Evolutionary conservation across 2,329 filamentous ascomycete species (phyloP), one percentile per base, ranked within the genome.

Genomic region (Plenodomus tracheiphilus): DNA sequence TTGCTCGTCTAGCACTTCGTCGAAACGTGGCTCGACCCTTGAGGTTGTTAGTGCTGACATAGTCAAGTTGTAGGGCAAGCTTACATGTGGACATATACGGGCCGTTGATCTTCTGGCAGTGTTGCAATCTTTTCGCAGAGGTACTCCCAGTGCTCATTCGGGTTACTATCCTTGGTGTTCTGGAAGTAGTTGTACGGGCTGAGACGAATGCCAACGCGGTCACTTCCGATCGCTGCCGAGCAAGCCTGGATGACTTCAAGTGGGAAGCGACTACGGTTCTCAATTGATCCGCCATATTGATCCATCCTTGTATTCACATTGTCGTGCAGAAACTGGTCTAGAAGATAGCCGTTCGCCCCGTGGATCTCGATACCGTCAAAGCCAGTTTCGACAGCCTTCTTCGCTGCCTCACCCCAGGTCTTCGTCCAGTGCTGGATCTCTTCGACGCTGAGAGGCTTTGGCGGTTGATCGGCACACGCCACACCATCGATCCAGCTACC

Each of bases 241-340:
- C 63, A 64, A 44, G 64, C 68, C 39, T 64, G 47, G 39, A 71
- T 79, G n/a, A 85, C 71, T 55, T 84, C 81, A 2, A 85, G 63
- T 1, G 76, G 77, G 56, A 87, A 86, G 4, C 74, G 75, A 51
- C 76, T 80, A n/a, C 79, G 72, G 48, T 80, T 79, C 59, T 80
- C 74, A 1, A 79, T 69, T 2, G 70, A 75, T 5, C 80, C 80
- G 9, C 80, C 80, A 53, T 79, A 82, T 10, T 68, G 64, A 55
- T 83, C 79, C 1, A 73, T 78, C 19, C 80, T 70, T 52, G 71
- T 72, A 62, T 82, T 83, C 52, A 75, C 69, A 28, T 74, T 77
- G 36, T 77, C 76, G 51, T 78, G 77, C 4, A 77, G 61, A 59
- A 82, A 82, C 51, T 82, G 79, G 52, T 82, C 79, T 0, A 77